These are phyloP conservation scores for Euptelea pleiosperma DNA, from an alignment of 164 flowering plant genomes.

Conservation along the genomic window DNA sequence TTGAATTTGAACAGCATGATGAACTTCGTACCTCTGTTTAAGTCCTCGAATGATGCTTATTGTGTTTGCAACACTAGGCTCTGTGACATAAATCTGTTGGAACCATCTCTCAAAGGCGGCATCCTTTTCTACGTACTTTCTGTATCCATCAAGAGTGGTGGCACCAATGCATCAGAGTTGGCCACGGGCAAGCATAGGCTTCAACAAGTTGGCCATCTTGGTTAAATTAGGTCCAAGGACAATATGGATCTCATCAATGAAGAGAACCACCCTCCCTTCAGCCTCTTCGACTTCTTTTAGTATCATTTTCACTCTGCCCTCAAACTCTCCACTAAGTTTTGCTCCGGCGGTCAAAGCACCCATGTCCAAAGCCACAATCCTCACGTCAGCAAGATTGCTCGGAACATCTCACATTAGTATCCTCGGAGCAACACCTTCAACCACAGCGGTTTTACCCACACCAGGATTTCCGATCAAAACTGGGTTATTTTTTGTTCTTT, in stretches of 20 bases:
- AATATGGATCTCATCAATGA: conserved; percentile 60
- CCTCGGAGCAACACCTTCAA: too few species aligned
- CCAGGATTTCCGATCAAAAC: too few species aligned
- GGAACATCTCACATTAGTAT: conserved; percentile 66
- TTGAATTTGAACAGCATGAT: conserved; percentile 65
- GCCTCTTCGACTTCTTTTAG: conserved; percentile 54
- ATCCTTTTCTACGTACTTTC: too few species aligned
- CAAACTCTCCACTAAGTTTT: conserved; percentile 66
- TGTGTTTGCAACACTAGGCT: too few species aligned
- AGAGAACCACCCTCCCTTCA: conserved; percentile 60
- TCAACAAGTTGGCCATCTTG: conserved; percentile 76
- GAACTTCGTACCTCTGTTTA: conserved; percentile 61
- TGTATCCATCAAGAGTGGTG: too few species aligned
- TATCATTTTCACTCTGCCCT: conserved; percentile 58
- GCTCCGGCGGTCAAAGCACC: conserved; percentile 66
- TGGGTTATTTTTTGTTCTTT: conserved; percentile 64
- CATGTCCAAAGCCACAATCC: too few species aligned
- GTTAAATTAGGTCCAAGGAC: conserved; percentile 57
- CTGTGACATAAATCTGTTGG: too few species aligned
- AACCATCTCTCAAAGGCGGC: too few species aligned
- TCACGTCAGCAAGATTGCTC: conserved; percentile 57
- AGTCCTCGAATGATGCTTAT: too few species aligned
- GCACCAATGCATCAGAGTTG: too few species aligned
- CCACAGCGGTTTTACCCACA: conserved; percentile 78
- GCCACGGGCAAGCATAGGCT: too few species aligned